Evolutionary conservation across 192 early-diverging fungal genomes (phyloP), one percentile per base, ranked within the genome.

Genomic region (Bifiguratus adelaidae): DNA sequence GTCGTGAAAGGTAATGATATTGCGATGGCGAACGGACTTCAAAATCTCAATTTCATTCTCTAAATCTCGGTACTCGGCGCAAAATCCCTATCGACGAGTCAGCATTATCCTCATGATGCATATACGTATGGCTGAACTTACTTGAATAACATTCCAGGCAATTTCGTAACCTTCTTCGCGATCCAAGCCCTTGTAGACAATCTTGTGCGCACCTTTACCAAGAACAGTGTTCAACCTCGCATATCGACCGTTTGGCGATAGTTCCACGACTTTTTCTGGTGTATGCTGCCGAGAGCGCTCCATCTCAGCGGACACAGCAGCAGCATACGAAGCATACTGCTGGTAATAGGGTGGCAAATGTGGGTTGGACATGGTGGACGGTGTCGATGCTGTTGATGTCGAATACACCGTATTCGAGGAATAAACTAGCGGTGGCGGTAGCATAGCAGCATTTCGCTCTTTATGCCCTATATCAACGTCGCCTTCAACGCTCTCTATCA

Each of bases 121-220:
- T n/a, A n/a, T n/a, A n/a, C n/a, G n/a, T n/a, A 44, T 27, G 7
- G 28, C 5, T 40, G 28, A 12, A 28, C 21, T 42, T 44, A 52
- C 50, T 30, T 52, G 50, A 26, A 52, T 29, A 6, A 52, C 50
- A 59, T 83, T 83, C 81, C 81, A 83, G 15, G 81, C 81, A 4
- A 83, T 78, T 56, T 83, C 81, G 18, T 83, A 65, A 15, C 81
- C 81, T 50, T 83, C 75, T 40, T 83, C 81, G 16, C 73, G 61
- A 43, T 83, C 81, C 57, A 81, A 72, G 13, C 71, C 77, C 47
- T 80, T 80, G 58, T 58, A 81, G 4, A 83, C 81, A 18, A 78
- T 67, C 48, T 83, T 83, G 56, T 78, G 81, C 3, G 81, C 81
- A 2, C 81, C 81, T 41, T 71, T 74, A 34, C 80, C 80, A 2